These are phyloP conservation scores for Penicillium pulvis DNA, from an alignment of 495 filamentous ascomycete species.

Conservation along the genomic window DNA sequence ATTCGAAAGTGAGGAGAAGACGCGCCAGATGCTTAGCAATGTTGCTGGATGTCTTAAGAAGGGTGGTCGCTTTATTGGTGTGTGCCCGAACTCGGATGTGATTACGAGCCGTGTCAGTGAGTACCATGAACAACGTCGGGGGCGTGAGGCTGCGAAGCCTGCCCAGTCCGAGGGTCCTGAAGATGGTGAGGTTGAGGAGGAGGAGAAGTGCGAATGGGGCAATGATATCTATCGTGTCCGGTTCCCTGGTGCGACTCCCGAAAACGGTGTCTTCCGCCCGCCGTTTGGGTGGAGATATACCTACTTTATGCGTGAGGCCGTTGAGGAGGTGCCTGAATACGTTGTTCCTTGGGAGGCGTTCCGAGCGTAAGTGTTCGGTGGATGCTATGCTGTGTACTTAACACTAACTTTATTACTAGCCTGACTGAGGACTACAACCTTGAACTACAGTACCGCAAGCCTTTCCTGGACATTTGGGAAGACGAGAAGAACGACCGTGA, in stretches of 20 bases:
- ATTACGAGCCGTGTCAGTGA: constrained; percentile 66
- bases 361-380: constrained; percentile 58
- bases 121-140: constrained; percentile 63
- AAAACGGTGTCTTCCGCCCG: constrained; percentile 80
- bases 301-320: constrained; percentile 93
- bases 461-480: constrained; percentile 87
- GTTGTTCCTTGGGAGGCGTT: constrained; percentile 98
- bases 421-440: constrained; percentile 95
- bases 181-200: constrained; percentile 56
- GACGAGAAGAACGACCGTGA: constrained; percentile 81
- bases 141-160: constrained; percentile 36
- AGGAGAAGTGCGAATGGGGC: constrained; percentile 72
- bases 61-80: constrained; percentile 89
- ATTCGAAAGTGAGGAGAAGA: constrained; percentile 87
- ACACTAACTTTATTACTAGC: not conserved
- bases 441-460: constrained; percentile 87
- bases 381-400: not conserved
- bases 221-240: constrained; percentile 88
- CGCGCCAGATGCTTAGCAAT: constrained; percentile 89
- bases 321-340: constrained; percentile 95
- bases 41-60: constrained; percentile 88
- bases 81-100: constrained; percentile 90
- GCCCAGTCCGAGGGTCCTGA: constrained; percentile 33
- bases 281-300: constrained; percentile 97
- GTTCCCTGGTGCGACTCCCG: constrained; percentile 77